Base-by-base conservation (phyloP, 192 early-diverging fungal species). In the Rhizophagus sp. region DNA sequence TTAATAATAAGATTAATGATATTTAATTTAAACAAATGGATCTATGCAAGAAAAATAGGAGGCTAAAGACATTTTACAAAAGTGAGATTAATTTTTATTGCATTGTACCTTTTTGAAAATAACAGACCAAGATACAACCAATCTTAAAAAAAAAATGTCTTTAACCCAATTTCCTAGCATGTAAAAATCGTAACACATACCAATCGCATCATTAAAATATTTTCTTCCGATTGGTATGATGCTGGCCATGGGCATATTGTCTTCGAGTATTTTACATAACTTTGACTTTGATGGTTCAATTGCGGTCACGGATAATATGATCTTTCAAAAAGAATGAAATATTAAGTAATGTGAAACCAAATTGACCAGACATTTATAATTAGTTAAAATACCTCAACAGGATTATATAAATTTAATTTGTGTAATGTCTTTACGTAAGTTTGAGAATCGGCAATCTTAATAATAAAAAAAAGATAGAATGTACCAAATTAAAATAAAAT, bases 351-450 rank as follows among this genome's bases (percentile, higher is more conserved):
- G 8, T 62, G 39, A 71, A 63, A 36, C 27, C 24, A 9, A 24
- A 47, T 27, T 34, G 11, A 47, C 27, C 27, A 19, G 24, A 13
- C 4, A 36, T 75, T n/a, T 71, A 33, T 27, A 39, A 4, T 39
- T 33, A 41, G 34, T 61, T 36, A 61, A 25, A 75, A 66, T 81
- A 93, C 91, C 84, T 93, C 89, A 22, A 64, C 63, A 1, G 93
- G 93, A 27, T 89, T 76, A 44, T 88, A 83, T 3, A 92, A 41
- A 79, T 82, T 82, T 24, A 95, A 82, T 67, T 89, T 89, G 44
- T 93, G 88, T 39, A 95, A 62, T 0, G 91, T 89, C 47, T 88
- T 87, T 27, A 83, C 79, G 79, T 92, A 94, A 5, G 88, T 91
- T 68, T 86, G 88, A 2, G 89, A 87, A 75, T 94, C 93, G 27